Evolutionary conservation across 1,284 basidiomycete species (phyloP).

Genomic region (Coniferiporia weirii): DNA sequence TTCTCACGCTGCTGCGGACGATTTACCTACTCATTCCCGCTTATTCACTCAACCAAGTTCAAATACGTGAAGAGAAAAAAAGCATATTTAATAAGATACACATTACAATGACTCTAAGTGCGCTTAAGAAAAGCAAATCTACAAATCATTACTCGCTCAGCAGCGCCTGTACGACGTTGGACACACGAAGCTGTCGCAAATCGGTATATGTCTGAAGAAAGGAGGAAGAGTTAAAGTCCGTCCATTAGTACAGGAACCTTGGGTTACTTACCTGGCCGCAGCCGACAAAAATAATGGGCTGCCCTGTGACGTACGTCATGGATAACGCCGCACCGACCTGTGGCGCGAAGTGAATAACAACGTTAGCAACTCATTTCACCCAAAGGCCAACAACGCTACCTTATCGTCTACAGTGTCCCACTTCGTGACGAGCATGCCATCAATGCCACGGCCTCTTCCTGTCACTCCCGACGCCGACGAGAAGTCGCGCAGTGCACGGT

Average conservation of each 20-base stretch:
- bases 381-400: constrained; percentile 34
- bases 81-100: background rate
- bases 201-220: constrained; percentile 83
- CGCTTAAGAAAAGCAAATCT: too few relatives aligned
- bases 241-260: background rate
- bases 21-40: too few relatives aligned
- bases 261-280: constrained; percentile 76
- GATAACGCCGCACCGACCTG: constrained; percentile 93
- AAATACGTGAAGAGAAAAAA: background rate
- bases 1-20: too few relatives aligned
- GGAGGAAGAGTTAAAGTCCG: constrained; percentile 19
- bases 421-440: constrained; percentile 95
- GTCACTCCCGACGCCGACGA: constrained; percentile 59
- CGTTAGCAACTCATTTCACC: constrained; percentile 17
- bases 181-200: constrained; percentile 80
- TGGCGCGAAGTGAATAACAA: constrained; percentile 4
- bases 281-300: constrained; percentile 94
- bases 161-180: constrained; percentile 91
- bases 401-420: constrained; percentile 97
- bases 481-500: constrained; percentile 86
- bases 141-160: constrained; percentile 52
- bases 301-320: constrained; percentile 97
- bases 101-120: background rate
- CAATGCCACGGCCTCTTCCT: constrained; percentile 82
- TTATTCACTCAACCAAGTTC: too few relatives aligned